A percentile compares a stretch with the other conserved stretches of the same genome.
Conservation (phyloP, 805 yeast species). For the Candida palmyrensis region DNA sequence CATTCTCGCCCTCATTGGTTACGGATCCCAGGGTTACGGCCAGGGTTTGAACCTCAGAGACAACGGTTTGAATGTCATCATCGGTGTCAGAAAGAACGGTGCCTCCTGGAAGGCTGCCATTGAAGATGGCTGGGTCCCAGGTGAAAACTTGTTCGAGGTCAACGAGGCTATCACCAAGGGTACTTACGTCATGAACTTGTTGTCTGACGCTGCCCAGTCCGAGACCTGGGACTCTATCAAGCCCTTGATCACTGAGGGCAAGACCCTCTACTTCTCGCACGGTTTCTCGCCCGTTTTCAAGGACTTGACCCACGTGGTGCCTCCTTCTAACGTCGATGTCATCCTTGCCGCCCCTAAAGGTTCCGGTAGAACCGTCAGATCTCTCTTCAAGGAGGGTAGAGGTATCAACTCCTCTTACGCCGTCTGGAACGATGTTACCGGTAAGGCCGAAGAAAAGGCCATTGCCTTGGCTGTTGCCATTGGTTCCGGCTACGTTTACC, state of each 20-base stretch:
- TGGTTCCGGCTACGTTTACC: conserved; percentile 99
- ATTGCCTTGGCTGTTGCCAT: conserved; percentile 98
- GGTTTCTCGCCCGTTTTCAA: conserved; percentile 99
- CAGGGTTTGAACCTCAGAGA: conserved; percentile 99
- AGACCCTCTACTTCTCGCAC: conserved; percentile 98
- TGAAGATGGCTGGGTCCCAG: conserved; percentile 99
- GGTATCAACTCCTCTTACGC: conserved; percentile 99
- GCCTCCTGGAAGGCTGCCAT: conserved; percentile 99
- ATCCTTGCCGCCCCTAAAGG: conserved; percentile 99
- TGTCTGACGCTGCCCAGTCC: conserved; percentile 99
- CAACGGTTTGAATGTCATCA: conserved; percentile 94
- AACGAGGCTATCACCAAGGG: conserved; percentile 90
- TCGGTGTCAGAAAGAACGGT: conserved; percentile 98
- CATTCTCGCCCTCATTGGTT: conserved; percentile 95
- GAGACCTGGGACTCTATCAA: conserved; percentile 89
- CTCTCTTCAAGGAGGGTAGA: conserved; percentile 99
- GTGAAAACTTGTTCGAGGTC: conserved; percentile 94
- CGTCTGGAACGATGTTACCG: conserved; percentile 98
- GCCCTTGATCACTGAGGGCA: conserved; percentile 93
- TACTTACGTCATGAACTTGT: conserved; percentile 93
- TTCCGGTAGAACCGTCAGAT: conserved; percentile 99
- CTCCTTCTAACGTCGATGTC: conserved; percentile 93
- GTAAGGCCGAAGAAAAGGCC: conserved; percentile 99
- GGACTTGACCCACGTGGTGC: conserved; percentile 92
- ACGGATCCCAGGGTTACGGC: conserved; percentile 99